phyloP scores from a whole-genome alignment of 129 eudicot genomes.

The Deinandra increscens region DNA sequence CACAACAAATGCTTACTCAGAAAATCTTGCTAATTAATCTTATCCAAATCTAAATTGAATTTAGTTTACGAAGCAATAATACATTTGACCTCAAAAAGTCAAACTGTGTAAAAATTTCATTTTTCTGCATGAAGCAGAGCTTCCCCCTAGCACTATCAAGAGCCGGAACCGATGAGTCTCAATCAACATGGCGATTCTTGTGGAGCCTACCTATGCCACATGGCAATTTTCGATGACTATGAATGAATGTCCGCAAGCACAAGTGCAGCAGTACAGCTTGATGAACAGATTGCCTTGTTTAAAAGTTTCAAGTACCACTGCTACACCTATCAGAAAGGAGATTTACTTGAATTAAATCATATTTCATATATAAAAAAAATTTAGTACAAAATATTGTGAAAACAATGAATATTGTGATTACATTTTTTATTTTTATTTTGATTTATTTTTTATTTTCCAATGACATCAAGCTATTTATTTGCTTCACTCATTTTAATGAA shows the following conservation, averaged over 20 bases:
- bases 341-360: conserved; percentile 35
- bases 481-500: conserved; percentile 21
- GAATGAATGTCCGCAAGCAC: conserved; percentile 32
- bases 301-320: conserved; percentile 35
- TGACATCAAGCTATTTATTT: conserved; percentile 19
- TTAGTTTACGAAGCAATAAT: not conserved
- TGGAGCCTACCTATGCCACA: conserved; percentile 14
- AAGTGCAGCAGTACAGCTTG: conserved; percentile 40
- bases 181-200: not conserved
- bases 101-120: conserved; percentile 1
- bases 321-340: conserved; percentile 25
- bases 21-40: not conserved
- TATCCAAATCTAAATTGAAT: not conserved
- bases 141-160: conserved; percentile 25
- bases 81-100: conserved; percentile 19
- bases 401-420: conserved; percentile 34
- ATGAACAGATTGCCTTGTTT: conserved; percentile 36
- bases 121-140: conserved; percentile 35
- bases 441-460: conserved; percentile 27
- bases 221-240: conserved; percentile 24
- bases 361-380: conserved; percentile 32
- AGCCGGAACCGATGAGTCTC: conserved; percentile 21
- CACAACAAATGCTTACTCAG: not conserved
- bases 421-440: conserved; percentile 5
- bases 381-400: conserved; percentile 37